Percentiles rank a stretch among this genome's conserved stretches.
Conservation (phyloP, 108 stramenopile genomes). For the Parietichytrium sp. region DNA sequence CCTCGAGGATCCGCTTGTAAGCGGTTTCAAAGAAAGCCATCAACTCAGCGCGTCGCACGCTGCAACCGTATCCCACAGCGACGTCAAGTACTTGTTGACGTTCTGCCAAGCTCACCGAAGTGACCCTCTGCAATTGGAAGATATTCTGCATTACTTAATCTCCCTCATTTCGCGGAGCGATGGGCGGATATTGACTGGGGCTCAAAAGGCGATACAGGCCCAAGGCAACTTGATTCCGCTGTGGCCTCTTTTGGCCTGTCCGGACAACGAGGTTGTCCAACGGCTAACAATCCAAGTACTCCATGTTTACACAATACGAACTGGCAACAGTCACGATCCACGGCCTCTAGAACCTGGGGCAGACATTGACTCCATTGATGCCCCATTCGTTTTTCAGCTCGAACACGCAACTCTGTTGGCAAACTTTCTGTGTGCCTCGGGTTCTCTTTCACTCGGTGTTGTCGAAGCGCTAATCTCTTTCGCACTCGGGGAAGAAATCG, state of each 20-base stretch:
- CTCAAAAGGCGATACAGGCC: neutral
- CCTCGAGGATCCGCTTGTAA: too few relatives aligned
- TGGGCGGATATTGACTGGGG: neutral
- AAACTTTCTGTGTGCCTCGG: neutral
- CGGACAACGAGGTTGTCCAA: neutral
- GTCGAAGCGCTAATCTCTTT: conserved; percentile 21
- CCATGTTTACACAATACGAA: neutral
- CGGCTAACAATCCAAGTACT: neutral
- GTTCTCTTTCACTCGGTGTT: too few relatives aligned
- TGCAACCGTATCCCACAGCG: neutral
- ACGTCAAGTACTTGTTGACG: neutral
- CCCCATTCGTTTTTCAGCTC: neutral
- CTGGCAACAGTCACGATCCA: neutral
- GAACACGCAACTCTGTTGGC: conserved; percentile 13
- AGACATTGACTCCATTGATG: neutral
- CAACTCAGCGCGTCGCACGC: too few relatives aligned
- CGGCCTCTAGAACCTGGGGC: neutral
- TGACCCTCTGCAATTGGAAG: neutral
- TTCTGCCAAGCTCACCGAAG: conserved; percentile 28
- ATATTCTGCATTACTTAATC: neutral
- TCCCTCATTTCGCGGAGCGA: neutral
- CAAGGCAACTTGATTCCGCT: neutral
- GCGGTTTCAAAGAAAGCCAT: too few relatives aligned
- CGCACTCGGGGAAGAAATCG: neutral
- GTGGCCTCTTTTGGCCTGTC: neutral